These are phyloP conservation scores for Gastrodia elata DNA, from an alignment of 106 monocot species.

Conservation along the genomic window DNA sequence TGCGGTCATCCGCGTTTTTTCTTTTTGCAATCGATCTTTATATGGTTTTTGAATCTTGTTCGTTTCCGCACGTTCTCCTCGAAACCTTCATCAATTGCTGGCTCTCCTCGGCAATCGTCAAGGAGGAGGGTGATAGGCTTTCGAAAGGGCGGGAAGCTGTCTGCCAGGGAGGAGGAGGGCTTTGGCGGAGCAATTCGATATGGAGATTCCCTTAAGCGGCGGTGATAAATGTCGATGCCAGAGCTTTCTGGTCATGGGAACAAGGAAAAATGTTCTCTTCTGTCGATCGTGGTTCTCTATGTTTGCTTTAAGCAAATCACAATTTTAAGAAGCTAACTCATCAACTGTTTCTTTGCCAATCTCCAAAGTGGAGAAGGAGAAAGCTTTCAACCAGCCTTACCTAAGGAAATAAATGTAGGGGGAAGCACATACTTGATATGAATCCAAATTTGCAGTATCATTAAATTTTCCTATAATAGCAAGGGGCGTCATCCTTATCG, in stretches of 20 bases:
- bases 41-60: constrained; percentile 52
- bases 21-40: constrained; percentile 54
- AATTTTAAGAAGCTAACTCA: too few species aligned
- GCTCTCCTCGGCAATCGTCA: constrained; percentile 8
- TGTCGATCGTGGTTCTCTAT: constrained; percentile 60
- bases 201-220: constrained; percentile 15
- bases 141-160: constrained; percentile 9
- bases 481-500: too few species aligned
- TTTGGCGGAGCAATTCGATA: constrained; percentile 38
- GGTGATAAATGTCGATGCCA: constrained; percentile 11
- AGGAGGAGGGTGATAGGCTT: neutral
- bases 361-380: too few species aligned
- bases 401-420: too few species aligned
- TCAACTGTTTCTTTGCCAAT: too few species aligned
- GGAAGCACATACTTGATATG: too few species aligned
- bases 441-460: too few species aligned
- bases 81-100: neutral
- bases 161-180: constrained; percentile 25
- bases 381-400: too few species aligned
- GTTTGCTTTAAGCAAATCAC: too few species aligned
- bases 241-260: constrained; percentile 38
- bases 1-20: constrained; percentile 35
- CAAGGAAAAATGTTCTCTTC: constrained; percentile 61
- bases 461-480: too few species aligned
- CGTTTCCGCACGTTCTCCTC: constrained; percentile 13